Evolutionary conservation across 2,329 filamentous ascomycete species (phyloP), one percentile per base, ranked within the genome.

Genomic region (Diaporthe amygdali): DNA sequence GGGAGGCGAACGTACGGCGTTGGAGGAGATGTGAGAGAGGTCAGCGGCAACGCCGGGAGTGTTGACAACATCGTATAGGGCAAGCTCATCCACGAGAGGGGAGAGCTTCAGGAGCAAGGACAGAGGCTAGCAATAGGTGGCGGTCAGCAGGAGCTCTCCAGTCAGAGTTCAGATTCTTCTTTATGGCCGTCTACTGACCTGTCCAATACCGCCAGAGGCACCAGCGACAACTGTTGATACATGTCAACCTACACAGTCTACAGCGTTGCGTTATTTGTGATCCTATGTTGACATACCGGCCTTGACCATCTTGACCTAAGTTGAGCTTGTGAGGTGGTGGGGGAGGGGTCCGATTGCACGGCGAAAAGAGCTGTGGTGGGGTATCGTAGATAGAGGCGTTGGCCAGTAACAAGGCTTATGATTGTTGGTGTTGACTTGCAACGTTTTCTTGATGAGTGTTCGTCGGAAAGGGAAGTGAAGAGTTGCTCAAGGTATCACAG

Each of bases 1-100:
- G 51, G 27, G 12, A 72, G 67, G 47, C 66, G 22, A 41, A 80
- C 87, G 82, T 82, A 92, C 93, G 75, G 96, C 96, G 77, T 90
- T 89, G 74, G 95, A 94, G 72, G 96, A 97, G 85, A 99, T 98
- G 89, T 99, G 96, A 73, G 95, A 98, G 73, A 99, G 91, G 83
- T 99, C 96, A 79, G 96, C 92, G 76, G 95, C 94, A 81, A 99
- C 96, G 84, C 96, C 96, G 78, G 95, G 95, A 64, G 95, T 97
- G 90, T 98, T 98, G 84, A 98, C 96, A 76, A 99, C 95, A 97
- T 99, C 96, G 89, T 98, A 99, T 78, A 99, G 93, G 73, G 95
- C 89, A 79, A 99, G 94, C 87, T 98, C 94, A 79, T 96, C 93
- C 79, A 99, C 89, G 80, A 94, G 91, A 75, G 95, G 93, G 81